These are phyloP conservation scores for Hura crepitans DNA, from an alignment of 441 rosid genomes.

Conservation along the genomic window DNA sequence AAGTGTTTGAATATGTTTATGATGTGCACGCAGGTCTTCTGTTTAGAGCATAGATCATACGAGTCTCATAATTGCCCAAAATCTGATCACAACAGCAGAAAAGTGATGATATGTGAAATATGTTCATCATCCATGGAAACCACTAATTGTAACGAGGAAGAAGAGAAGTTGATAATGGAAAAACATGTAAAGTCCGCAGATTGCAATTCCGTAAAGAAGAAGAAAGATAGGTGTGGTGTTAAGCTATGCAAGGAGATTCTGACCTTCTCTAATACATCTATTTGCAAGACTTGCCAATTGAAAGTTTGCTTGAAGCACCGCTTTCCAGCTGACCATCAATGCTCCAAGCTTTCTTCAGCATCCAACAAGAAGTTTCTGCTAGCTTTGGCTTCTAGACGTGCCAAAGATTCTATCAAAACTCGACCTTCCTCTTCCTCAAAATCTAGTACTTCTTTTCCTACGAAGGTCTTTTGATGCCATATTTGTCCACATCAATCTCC, in stretches of 20 bases:
- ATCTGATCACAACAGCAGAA: slow-evolving; percentile 52
- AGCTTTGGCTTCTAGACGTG: slow-evolving; percentile 49
- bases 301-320: slow-evolving; percentile 73
- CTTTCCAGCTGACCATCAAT: slow-evolving; percentile 66
- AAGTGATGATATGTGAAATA: slow-evolving; percentile 60
- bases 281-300: slow-evolving; percentile 65
- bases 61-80: slow-evolving; percentile 62
- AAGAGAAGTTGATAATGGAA: slow-evolving; percentile 43
- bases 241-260: slow-evolving; percentile 66
- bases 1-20: not conserved
- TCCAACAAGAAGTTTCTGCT: slow-evolving; percentile 56
- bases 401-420: slow-evolving; percentile 40
- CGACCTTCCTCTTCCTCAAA: slow-evolving; percentile 19
- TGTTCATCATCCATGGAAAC: slow-evolving; percentile 64
- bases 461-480: slow-evolving; percentile 37
- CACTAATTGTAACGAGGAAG: slow-evolving; percentile 37
- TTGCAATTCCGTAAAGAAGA: slow-evolving; percentile 62
- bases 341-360: slow-evolving; percentile 33
- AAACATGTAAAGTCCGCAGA: slow-evolving; percentile 53
- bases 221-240: slow-evolving; percentile 60
- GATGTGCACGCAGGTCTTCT: slow-evolving; percentile 42
- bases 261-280: slow-evolving; percentile 56
- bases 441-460: slow-evolving; percentile 26
- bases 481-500: too few relatives aligned
- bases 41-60: slow-evolving; percentile 60